These are phyloP conservation scores for Lyophyllum decastes DNA, from an alignment of 768 basidiomycete species.

Conservation along the genomic window DNA sequence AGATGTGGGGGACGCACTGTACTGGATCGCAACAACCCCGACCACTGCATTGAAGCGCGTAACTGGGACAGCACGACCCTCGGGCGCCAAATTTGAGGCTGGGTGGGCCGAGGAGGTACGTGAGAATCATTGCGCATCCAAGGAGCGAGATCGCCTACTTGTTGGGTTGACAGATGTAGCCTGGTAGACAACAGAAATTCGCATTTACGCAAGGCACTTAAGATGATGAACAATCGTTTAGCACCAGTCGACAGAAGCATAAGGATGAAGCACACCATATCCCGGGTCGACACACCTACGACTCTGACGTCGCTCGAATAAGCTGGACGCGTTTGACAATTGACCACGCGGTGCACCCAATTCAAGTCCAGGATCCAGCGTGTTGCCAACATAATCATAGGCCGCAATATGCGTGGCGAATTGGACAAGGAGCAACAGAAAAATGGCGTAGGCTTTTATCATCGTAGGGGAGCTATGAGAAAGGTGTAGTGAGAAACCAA, in stretches of 20 bases:
- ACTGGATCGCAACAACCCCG: neutral
- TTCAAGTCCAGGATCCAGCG: neutral
- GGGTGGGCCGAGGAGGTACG: neutral
- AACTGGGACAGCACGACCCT: slow-evolving; percentile 1
- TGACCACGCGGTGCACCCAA: neutral
- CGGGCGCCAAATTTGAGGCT: neutral
- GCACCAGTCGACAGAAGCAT: neutral
- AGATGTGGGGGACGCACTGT: neutral
- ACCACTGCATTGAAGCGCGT: neutral
- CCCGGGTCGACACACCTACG: neutral
- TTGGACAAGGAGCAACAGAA: neutral
- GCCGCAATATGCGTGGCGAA: neutral
- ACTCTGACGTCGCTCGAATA: neutral
- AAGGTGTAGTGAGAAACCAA: neutral
- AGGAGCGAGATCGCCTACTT: neutral
- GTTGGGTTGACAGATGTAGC: neutral
- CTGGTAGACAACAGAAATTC: neutral
- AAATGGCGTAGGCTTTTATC: neutral
- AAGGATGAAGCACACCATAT: neutral
- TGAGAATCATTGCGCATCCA: neutral
- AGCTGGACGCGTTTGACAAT: neutral
- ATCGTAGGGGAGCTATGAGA: neutral
- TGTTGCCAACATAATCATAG: neutral
- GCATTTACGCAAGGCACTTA: neutral
- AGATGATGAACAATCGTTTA: neutral